A percentile compares a stretch with the other conserved stretches of the same genome.
Conservation (phyloP, 768 basidiomycete species). For the Pisolithus marmoratus region DNA sequence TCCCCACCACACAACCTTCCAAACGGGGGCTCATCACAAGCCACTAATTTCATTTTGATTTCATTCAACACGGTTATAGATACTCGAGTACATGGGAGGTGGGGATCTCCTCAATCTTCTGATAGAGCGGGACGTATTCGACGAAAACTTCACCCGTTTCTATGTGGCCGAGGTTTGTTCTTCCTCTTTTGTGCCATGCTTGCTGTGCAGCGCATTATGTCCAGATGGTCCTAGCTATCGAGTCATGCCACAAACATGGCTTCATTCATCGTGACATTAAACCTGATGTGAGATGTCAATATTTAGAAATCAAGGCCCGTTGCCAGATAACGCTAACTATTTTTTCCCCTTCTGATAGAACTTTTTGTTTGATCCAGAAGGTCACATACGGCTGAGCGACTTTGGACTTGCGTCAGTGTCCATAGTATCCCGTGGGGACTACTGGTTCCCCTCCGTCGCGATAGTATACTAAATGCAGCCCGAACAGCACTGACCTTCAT, state of each 20-base stretch:
- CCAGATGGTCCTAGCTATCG: slow-evolving; percentile 91
- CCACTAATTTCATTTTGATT: slow-evolving; percentile 51
- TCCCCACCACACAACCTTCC: slow-evolving; percentile 22
- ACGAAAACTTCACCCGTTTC: slow-evolving; percentile 88
- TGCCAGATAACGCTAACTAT: slow-evolving; percentile 20
- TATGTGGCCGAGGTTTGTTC: slow-evolving; percentile 83
- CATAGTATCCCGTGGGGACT: slow-evolving; percentile 19
- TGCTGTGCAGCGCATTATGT: slow-evolving; percentile 22
- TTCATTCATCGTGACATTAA: slow-evolving; percentile 99
- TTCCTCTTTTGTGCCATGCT: slow-evolving; percentile 15
- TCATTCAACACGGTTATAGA: slow-evolving; percentile 48
- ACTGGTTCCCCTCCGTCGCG: slow-evolving; percentile 9
- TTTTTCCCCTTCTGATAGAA: slow-evolving; percentile 49
- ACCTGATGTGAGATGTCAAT: slow-evolving; percentile 61
- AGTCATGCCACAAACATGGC: slow-evolving; percentile 88
- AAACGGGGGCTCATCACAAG: slow-evolving; percentile 23
- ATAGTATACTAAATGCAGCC: slow-evolving; percentile 15
- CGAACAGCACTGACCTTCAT: slow-evolving; percentile 76
- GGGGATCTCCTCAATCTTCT: slow-evolving; percentile 94
- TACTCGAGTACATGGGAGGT: slow-evolving; percentile 93
- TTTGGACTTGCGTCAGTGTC: slow-evolving; percentile 88
- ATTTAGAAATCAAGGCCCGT: slow-evolving; percentile 24
- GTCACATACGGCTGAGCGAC: slow-evolving; percentile 92
- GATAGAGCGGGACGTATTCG: slow-evolving; percentile 87
- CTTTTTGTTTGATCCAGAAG: slow-evolving; percentile 90